Percentiles rank a stretch among this genome's conserved stretches.
These are phyloP conservation scores for Lablab purpureus DNA, from an alignment of 306 rosid species.

Conservation along the genomic window DNA sequence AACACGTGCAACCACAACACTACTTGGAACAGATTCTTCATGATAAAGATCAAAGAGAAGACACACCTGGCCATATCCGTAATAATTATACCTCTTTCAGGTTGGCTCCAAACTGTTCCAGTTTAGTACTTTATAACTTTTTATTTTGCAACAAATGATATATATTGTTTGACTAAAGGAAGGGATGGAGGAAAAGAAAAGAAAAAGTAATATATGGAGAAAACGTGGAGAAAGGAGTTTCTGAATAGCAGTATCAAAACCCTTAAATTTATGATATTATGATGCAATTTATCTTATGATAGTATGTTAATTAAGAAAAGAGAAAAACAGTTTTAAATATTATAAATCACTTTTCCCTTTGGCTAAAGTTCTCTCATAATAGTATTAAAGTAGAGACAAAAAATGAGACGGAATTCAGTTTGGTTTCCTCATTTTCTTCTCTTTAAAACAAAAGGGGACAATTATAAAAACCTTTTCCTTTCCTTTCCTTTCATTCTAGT, in stretches of 20 bases:
- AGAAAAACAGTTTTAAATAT: background rate
- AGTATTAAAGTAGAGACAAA: background rate
- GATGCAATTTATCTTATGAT: background rate
- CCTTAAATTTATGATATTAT: background rate
- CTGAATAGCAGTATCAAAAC: background rate
- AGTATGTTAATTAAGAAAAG: background rate
- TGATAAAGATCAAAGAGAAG: conserved; percentile 45
- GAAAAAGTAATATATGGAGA: background rate
- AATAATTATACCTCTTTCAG: conserved; percentile 15
- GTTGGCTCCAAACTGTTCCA: conserved; percentile 36
- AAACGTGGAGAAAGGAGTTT: background rate
- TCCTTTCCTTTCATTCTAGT: background rate
- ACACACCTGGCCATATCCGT: conserved; percentile 23
- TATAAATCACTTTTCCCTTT: background rate
- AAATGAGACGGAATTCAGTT: background rate
- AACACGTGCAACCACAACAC: conserved; percentile 58
- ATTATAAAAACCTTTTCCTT: background rate
- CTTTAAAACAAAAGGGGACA: background rate
- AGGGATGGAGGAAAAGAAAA: background rate
- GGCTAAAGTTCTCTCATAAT: background rate
- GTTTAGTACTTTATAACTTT: conserved; percentile 11
- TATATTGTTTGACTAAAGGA: background rate
- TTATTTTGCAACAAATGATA: background rate
- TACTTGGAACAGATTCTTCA: conserved; percentile 53
- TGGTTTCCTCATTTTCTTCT: background rate